phyloP scores from a whole-genome alignment of 2,329 filamentous ascomycete species.

The Nigrograna mackinnonii region DNA sequence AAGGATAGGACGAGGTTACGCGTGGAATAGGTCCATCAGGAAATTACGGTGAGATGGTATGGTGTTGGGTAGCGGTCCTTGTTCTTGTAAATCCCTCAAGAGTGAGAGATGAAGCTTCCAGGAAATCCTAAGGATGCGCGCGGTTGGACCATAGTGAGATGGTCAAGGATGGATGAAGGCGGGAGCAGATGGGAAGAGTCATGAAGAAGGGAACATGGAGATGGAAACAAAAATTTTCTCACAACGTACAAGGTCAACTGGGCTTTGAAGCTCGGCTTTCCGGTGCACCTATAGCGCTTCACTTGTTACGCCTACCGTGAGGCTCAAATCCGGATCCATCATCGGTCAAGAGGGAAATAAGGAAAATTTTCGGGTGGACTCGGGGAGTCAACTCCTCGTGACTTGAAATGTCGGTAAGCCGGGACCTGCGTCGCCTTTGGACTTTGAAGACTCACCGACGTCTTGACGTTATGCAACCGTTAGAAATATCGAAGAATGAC shows the following conservation, averaged over 20 bases:
- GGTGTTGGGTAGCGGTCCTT: no score
- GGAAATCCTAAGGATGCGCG: no score
- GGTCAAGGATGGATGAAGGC: no score
- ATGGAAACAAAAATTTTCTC: slow-evolving; percentile 1
- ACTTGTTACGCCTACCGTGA: slow-evolving; percentile 4
- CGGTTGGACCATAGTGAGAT: no score
- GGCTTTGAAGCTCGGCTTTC: not conserved
- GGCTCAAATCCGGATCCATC: slow-evolving; percentile 17
- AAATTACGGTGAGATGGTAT: no score
- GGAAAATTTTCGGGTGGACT: slow-evolving; percentile 20
- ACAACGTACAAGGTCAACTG: slow-evolving; percentile 6
- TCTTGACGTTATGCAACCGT: no score
- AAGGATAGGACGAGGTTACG: not conserved
- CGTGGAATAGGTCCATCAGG: not conserved
- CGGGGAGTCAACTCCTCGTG: slow-evolving; percentile 11
- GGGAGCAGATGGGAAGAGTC: no score
- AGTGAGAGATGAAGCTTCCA: no score
- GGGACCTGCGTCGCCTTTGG: slow-evolving; percentile 8
- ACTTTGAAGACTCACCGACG: not conserved
- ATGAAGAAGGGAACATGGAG: not conserved
- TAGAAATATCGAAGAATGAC: no score
- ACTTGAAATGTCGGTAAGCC: slow-evolving; percentile 11
- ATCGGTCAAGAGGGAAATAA: slow-evolving; percentile 4
- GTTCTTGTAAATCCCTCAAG: no score
- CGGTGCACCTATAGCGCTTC: slow-evolving; percentile 8